Conservation (phyloP, 1,139 yeast genomes). For the Protomyces arabidopsidicola region DNA sequence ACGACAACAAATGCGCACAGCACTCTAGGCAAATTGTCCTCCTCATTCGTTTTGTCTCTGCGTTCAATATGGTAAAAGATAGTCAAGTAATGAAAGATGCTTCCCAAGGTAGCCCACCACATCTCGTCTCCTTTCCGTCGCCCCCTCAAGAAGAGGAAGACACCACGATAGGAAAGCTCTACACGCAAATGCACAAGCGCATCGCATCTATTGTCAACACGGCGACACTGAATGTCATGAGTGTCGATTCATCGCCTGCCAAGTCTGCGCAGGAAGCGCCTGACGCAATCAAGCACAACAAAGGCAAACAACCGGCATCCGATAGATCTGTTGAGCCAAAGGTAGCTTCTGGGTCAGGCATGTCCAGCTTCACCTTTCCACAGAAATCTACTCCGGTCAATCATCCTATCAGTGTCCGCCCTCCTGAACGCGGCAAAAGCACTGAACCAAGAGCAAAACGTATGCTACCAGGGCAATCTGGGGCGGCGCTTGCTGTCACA, state of each 20-base stretch:
- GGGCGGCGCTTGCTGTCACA: neutral
- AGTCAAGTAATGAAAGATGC: too few relatives aligned
- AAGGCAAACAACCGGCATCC: neutral
- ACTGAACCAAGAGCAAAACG: neutral
- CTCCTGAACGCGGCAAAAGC: neutral
- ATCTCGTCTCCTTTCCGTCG: slow-evolving; percentile 20
- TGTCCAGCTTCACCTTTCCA: neutral
- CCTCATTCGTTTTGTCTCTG: too few relatives aligned
- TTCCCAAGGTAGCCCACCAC: neutral
- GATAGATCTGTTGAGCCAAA: neutral
- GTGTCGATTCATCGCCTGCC: neutral
- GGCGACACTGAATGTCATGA: neutral
- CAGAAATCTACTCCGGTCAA: neutral
- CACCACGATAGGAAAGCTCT: slow-evolving; percentile 17
- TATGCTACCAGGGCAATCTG: neutral
- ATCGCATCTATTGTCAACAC: slow-evolving; percentile 10
- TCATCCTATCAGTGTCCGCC: neutral
- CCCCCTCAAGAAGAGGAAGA: slow-evolving; percentile 13
- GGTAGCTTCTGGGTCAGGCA: neutral
- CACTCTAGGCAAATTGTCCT: too few relatives aligned
- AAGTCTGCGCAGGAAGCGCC: neutral
- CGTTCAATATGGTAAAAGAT: too few relatives aligned
- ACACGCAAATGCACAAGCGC: slow-evolving; percentile 11
- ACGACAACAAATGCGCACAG: too few relatives aligned
- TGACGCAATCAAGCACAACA: neutral